Evolutionary conservation across 352 stramenopile genomes (phyloP), one percentile per base, ranked within the genome.

Genomic region (Globisporangium uncinulatum): DNA sequence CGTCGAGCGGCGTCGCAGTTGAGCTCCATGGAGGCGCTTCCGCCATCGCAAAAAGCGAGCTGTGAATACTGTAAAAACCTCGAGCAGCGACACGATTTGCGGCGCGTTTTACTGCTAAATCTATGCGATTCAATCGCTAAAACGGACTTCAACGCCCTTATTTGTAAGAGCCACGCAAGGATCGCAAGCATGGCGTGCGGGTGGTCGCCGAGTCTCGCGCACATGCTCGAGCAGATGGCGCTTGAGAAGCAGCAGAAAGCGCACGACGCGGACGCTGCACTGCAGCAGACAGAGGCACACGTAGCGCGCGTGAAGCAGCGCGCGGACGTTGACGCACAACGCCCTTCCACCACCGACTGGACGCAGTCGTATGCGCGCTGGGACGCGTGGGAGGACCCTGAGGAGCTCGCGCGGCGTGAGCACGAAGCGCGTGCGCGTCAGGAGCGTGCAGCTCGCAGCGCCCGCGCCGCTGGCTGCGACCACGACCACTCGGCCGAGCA

Each of bases 401-500:
- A 94, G 48, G 84, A 92, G 63, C 72, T 92, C 13, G 81, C 74
- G 17, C 72, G 65, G 31, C 68, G 81, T 32, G 80, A 94, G 48
- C 71, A 86, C 54, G 70, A 76, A 31, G 75, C 79, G 39, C 64
- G 80, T 20, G 79, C 84, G 14, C 87, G 83, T 58, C 79, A 74
- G 21, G 77, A 84, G 49, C 76, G 79, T 0, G 75, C 77, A 73
- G 76, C 51, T 60, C 65, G 24, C 73, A 85, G 29, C 42, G 42
- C 42, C 42, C 42, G 42, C 42, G 42, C 42, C 42, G 73, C 74
- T 44, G 70, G 76, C 34, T 94, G 84, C 70, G 86, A 91, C 59
- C 84, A 94, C 63, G 84, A 94, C 66, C 84, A 94, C 68, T 94
- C 84, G 51, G 82, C 84, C 24, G 84, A 94, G 68, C 82, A 92